A percentile compares a stretch with the other conserved stretches of the same genome.
These are phyloP conservation scores for Tolypocladium amazonense DNA, from an alignment of 2,329 filamentous ascomycete genomes.

Conservation along the genomic window DNA sequence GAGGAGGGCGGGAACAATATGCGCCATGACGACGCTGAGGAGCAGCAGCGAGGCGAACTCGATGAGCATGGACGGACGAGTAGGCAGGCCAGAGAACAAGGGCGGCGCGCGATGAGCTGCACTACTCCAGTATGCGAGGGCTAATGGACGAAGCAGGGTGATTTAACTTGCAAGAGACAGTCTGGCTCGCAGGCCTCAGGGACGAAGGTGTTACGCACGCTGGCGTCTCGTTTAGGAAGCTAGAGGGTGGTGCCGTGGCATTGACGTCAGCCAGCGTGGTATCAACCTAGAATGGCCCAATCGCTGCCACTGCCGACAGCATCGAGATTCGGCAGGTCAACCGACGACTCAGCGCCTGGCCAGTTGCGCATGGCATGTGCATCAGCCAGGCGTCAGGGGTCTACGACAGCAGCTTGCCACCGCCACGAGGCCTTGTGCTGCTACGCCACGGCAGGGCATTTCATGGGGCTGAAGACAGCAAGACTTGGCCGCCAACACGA, in stretches of 20 bases:
- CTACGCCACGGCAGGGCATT: too few species aligned
- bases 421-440: too few species aligned
- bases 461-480: too few species aligned
- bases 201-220: neutral
- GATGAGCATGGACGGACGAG: neutral
- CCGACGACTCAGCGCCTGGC: too few species aligned
- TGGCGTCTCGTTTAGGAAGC: neutral
- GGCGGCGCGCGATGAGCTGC: neutral
- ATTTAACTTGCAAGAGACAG: neutral
- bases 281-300: neutral
- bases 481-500: too few species aligned
- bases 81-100: neutral
- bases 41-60: conserved; percentile 5
- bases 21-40: conserved; percentile 14
- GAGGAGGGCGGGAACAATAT: conserved; percentile 13
- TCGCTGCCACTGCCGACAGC: neutral
- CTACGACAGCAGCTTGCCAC: too few species aligned
- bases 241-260: neutral
- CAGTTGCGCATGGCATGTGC: too few species aligned
- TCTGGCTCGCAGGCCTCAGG: neutral
- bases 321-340: neutral
- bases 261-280: neutral
- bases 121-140: too few species aligned
- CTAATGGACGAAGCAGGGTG: too few species aligned
- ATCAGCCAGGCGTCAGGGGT: too few species aligned